phyloP scores from a whole-genome alignment of 768 basidiomycete species.

The Leccinum disarticulatum region DNA sequence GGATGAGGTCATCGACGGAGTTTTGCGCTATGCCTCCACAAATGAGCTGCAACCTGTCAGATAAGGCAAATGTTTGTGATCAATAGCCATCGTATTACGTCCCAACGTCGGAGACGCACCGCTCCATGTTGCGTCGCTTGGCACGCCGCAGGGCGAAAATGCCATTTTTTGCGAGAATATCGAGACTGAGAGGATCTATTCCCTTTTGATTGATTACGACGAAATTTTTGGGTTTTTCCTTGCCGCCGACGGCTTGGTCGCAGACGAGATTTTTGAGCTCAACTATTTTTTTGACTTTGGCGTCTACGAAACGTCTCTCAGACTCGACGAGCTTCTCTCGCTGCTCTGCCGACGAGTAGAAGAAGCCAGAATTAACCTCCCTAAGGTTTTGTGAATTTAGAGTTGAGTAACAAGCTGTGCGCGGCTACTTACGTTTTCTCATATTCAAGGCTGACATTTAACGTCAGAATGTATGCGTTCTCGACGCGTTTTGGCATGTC shows the following conservation, averaged over 20 bases:
- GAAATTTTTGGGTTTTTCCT: constrained; percentile 82
- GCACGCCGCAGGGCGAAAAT: constrained; percentile 93
- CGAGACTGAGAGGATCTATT: constrained; percentile 95
- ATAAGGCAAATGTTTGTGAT: constrained; percentile 11
- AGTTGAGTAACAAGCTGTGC: constrained; percentile 15
- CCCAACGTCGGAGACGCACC: constrained; percentile 45
- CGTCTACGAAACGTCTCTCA: constrained; percentile 91
- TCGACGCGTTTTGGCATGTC: constrained; percentile 99
- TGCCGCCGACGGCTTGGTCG: constrained; percentile 84
- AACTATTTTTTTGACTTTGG: constrained; percentile 92
- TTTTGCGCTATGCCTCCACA: constrained; percentile 97
- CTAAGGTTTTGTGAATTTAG: constrained; percentile 42
- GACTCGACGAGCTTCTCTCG: constrained; percentile 98
- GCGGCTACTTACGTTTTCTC: constrained; percentile 87
- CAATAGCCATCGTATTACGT: constrained; percentile 34
- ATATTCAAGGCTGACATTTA: constrained; percentile 98
- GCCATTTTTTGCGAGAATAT: constrained; percentile 94
- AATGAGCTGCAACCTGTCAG: constrained; percentile 78
- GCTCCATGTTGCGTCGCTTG: constrained; percentile 98
- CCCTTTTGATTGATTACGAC: constrained; percentile 99
- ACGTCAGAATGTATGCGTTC: constrained; percentile 90
- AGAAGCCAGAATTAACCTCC: constrained; percentile 99
- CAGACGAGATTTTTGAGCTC: constrained; percentile 96
- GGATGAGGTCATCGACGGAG: constrained; percentile 93
- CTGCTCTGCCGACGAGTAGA: constrained; percentile 98